These are phyloP conservation scores for Hymenoscyphus fructigenus DNA, from an alignment of 2,329 filamentous ascomycete genomes.

Conservation along the genomic window DNA sequence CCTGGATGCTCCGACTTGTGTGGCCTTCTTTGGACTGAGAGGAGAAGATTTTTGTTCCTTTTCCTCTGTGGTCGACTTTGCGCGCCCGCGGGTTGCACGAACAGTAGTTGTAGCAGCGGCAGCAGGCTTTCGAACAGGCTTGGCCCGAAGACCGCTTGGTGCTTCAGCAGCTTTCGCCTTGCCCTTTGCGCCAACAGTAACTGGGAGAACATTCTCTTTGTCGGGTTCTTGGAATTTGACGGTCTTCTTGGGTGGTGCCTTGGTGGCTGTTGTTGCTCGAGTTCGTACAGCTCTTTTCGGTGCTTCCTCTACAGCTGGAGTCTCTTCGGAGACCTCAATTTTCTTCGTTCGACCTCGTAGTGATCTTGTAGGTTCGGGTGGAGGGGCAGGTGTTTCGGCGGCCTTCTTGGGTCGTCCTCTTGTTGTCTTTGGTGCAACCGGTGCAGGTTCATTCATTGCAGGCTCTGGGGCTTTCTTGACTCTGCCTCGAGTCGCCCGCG, in stretches of 20 bases:
- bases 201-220: constrained; percentile 60
- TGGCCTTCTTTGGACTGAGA: constrained; percentile 64
- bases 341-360: constrained; percentile 34
- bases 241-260: constrained; percentile 55
- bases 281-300: constrained; percentile 41
- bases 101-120: constrained; percentile 24
- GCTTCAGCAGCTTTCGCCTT: constrained; percentile 38
- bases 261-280: constrained; percentile 39
- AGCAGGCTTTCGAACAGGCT: constrained; percentile 50
- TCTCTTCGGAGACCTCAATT: constrained; percentile 23
- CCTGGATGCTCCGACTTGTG: constrained; percentile 49
- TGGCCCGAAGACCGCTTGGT: constrained; percentile 43
- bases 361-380: constrained; percentile 22
- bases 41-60: constrained; percentile 47
- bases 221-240: constrained; percentile 62
- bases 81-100: constrained; percentile 33
- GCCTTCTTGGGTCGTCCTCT: constrained; percentile 48
- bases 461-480: constrained; percentile 43
- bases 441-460: constrained; percentile 24
- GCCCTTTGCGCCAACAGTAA: constrained; percentile 41
- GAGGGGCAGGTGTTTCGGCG: constrained; percentile 24
- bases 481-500: constrained; percentile 43
- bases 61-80: constrained; percentile 35
- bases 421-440: constrained; percentile 37
- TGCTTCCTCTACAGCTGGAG: constrained; percentile 37